Evolutionary conservation across 345 rosid species (phyloP).

Genomic region (Acer negundo): DNA sequence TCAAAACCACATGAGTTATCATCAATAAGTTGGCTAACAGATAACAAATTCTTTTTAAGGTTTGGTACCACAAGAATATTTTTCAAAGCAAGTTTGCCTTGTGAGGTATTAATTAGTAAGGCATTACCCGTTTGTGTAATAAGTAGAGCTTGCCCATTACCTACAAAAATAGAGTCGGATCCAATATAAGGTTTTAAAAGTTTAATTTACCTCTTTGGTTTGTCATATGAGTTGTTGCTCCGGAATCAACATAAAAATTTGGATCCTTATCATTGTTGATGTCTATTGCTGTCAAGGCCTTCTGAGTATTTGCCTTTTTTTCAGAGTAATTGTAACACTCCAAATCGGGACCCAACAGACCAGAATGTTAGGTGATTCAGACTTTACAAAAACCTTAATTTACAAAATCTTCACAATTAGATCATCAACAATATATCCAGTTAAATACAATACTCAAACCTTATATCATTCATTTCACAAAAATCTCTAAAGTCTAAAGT

Average conservation of each 20-base stretch:
- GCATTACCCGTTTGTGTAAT: neutral
- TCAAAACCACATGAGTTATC: too few species aligned
- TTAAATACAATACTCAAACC: too few species aligned
- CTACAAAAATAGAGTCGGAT: neutral
- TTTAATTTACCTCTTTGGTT: neutral
- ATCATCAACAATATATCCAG: too few species aligned
- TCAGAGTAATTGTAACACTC: too few species aligned
- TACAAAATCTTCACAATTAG: too few species aligned
- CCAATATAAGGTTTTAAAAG: neutral
- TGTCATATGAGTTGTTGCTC: neutral
- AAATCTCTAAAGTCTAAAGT: too few species aligned
- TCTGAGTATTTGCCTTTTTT: neutral
- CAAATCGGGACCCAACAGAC: too few species aligned
- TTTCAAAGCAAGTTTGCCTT: neutral
- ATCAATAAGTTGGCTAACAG: too few species aligned
- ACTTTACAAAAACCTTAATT: too few species aligned
- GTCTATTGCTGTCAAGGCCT: neutral
- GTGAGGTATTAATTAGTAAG: neutral
- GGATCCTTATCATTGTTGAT: neutral
- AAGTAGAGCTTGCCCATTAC: neutral
- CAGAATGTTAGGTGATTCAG: too few species aligned
- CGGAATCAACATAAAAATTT: too few species aligned
- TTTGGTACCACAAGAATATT: neutral
- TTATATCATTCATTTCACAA: too few species aligned
- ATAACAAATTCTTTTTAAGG: neutral